Base-by-base conservation (phyloP, 2,329 filamentous ascomycete genomes). In the Ceratocystis destructans region DNA sequence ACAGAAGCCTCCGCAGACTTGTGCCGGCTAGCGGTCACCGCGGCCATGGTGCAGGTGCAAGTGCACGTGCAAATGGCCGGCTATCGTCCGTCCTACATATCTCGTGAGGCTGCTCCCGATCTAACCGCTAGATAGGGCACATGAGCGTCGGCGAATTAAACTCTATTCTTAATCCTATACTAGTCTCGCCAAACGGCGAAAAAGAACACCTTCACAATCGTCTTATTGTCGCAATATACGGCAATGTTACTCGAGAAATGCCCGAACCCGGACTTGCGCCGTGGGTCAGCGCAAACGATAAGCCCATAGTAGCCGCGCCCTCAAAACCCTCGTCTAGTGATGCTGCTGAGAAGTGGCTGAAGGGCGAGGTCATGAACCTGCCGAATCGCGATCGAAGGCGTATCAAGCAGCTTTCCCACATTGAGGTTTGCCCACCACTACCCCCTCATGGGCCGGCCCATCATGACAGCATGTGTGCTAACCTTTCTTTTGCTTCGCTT, bases 281-380 rank as follows among this genome's bases (percentile, higher is more conserved):
- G 68, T 88, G 85, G 85, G 86, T 88, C 73, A 87, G 84, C 73
- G 84, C 85, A 65, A 87, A 87, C 72, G 85, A 88, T 71, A 88
- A 88, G 71, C 84, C 84, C 20, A 75, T 80, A 20, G 76, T 81
- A 10, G 79, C 78, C 53, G 76, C 80, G 41, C 81, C 82, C 69
- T 81, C 77, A 70, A 88, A 88, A 73, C 82, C 83, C 25, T 79
- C 84, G 61, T 83, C 82, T 33, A 84, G 84, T 33, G 85, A 88
- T 78, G 83, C 85, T 44, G 80, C 82, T 45, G 85, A 88, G 74
- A 79, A 84, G 71, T 80, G 80, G 70, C 74, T 88, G 62, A 88
- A 88, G 76, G 83, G 81, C 70, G 84, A 87, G 72, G 83, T 88
- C 68, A 88, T 88, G 86, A 83, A 86, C 71, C 78, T 88, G 57